Base-by-base conservation (phyloP, 345 rosid species). In the Citrus medica region DNA sequence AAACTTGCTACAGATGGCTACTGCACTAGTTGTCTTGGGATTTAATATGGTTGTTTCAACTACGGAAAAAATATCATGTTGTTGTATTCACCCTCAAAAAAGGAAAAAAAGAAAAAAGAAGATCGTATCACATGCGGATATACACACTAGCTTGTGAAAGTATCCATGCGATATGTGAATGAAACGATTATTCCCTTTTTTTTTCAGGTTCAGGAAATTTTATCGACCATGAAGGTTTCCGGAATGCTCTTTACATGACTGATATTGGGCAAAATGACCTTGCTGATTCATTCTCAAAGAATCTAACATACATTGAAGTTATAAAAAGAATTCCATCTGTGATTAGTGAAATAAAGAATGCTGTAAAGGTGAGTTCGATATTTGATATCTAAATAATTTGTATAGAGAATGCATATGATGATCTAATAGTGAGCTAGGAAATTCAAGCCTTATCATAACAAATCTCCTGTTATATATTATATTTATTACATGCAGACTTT, bases 211-310 rank as follows among this genome's bases (percentile, higher is more conserved):
- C 87, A 17, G n/a, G 75, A 51, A 72, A 76, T 72, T 74, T 84
- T 69, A 73, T 94, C 67, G 83, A 69, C 7, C 86, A 79, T 22
- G 85, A 77, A 51, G 94, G 93, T 22, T 92, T 94, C 75, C 74
- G 60, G 69, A 85, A 86, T 64, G 98, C 98, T 0, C 90, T 94
- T 74, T 92, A 91, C 88, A 89, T 91, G 85, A 87, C 92, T 63
- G 98, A 94, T 77, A 92, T 94, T 12, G 98, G 98, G 0, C 97
- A 94, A 62, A 92, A 94, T 65, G 97, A 94, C 87, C 66, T 94
- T 0, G 93, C 98, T 2, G 83, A 88, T 84, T 85, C 97, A 13
- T 92, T 92, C 77, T 84, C 91, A 22, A 90, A 88, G 78, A 88
- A 90, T 25, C 32, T 88, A 8, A 85, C 94, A 13, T 91, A 87